phyloP scores from a whole-genome alignment of 108 stramenopile genomes.

The Schizochytrium sp. region DNA sequence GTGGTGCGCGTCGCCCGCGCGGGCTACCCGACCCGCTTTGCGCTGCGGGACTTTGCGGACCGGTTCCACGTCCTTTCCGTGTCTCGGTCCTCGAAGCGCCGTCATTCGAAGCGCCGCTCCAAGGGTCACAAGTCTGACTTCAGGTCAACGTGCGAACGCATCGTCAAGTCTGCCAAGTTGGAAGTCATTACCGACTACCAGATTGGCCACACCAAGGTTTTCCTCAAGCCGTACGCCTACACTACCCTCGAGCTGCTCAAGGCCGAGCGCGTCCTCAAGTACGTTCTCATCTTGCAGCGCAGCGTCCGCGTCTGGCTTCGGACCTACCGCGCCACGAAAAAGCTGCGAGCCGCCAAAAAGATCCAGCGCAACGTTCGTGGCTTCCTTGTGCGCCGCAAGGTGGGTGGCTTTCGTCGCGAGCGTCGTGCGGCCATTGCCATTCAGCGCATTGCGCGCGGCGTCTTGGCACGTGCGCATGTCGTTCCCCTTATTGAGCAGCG shows the following conservation, averaged over 20 bases:
- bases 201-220: slow-evolving; percentile 79
- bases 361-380: slow-evolving; percentile 70
- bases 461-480: slow-evolving; percentile 41
- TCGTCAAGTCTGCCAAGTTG: neutral
- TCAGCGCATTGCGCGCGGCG: slow-evolving; percentile 34
- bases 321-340: slow-evolving; percentile 52
- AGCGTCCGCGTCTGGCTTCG: slow-evolving; percentile 66
- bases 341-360: slow-evolving; percentile 51
- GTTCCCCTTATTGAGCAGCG: slow-evolving; percentile 37
- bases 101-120: neutral
- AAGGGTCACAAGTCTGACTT: neutral
- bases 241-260: slow-evolving; percentile 74
- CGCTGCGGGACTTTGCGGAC: slow-evolving; percentile 74
- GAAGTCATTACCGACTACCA: slow-evolving; percentile 36
- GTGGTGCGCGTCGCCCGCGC: slow-evolving; percentile 97
- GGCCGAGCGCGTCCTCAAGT: slow-evolving; percentile 62
- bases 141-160: neutral
- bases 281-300: slow-evolving; percentile 67
- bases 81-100: neutral
- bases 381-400: slow-evolving; percentile 27
- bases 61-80: slow-evolving; percentile 46
- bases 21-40: slow-evolving; percentile 88
- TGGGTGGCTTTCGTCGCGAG: neutral
- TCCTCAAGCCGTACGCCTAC: slow-evolving; percentile 81
- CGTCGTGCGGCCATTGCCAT: slow-evolving; percentile 40